Base-by-base conservation (phyloP, 495 filamentous ascomycete species). In the Corynascus novoguineensis region DNA sequence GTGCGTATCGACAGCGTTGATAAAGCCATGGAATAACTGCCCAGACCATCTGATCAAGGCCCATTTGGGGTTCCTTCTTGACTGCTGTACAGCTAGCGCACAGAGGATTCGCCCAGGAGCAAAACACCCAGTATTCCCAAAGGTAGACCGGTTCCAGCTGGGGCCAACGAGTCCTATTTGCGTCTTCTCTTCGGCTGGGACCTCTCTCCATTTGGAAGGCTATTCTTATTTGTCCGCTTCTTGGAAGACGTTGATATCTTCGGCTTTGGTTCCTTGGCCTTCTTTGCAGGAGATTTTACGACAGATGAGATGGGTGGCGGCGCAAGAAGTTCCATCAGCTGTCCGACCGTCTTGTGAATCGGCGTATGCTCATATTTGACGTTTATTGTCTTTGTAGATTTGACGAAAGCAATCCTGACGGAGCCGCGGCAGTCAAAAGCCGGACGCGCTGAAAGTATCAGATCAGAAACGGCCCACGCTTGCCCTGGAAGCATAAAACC, bases 191-290 rank as follows among this genome's bases (percentile, higher is more conserved):
- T 67, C 17, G 65, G 60, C 24, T 59, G 51, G 0, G 38, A 44
- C 4, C 19, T 21, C n/a, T 54, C 51, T 3, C 51, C 51, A 4
- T 32, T 40, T 10, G 52, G 34, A 0, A 31, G 81, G 56, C 83
- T 82, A 32, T 64, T 55, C 44, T 86, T 86, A 11, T 70, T 75
- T 48, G 14, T 75, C 28, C 71, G 70, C 62, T 81, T 83, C 64
- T 81, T 84, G 62, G 12, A 45, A 25, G 40, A 9, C 27, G 27
- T 44, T 4, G 40, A 28, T 14, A 28, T 54, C 38, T 42, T 54
- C n/a, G 89, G 83, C 46, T 74, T 73, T 7, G 67, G 67, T 35
- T 80, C 82, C 62, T 85, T 86, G 6, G 51, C 17, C 47, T 60
- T 69, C 44, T 52, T 61, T 5, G 34, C 50, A 5, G 62, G 49